Conservation (phyloP, 345 rosid genomes). For the Citrus sp. region DNA sequence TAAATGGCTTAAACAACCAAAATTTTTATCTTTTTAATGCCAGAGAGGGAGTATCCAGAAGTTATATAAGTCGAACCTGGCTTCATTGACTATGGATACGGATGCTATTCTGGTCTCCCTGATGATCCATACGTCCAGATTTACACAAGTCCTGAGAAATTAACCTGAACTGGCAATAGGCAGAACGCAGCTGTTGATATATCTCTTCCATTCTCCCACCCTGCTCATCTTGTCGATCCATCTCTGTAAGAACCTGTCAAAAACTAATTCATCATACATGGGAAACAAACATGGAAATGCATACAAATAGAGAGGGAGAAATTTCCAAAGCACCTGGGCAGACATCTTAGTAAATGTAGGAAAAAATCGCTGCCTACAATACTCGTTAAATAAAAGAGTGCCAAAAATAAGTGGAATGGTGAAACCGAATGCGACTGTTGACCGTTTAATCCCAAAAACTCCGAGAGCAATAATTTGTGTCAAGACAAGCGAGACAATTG, state of each 20-base stretch:
- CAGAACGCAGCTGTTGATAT: slow-evolving; percentile 41
- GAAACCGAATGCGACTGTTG: slow-evolving; percentile 70
- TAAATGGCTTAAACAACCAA: neutral
- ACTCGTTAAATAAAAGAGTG: slow-evolving; percentile 76
- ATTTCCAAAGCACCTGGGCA: slow-evolving; percentile 49
- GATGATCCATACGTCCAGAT: slow-evolving; percentile 11
- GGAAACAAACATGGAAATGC: neutral
- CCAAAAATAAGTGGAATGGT: slow-evolving; percentile 66
- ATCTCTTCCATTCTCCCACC: slow-evolving; percentile 54
- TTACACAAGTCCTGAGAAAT: slow-evolving; percentile 24
- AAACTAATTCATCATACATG: slow-evolving; percentile 18
- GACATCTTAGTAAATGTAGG: slow-evolving; percentile 61
- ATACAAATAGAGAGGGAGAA: slow-evolving; percentile 6
- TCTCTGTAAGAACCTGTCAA: slow-evolving; percentile 61
- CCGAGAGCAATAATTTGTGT: slow-evolving; percentile 82
- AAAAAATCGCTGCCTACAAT: slow-evolving; percentile 73
- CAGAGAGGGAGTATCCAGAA: neutral
- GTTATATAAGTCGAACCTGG: slow-evolving; percentile 30
- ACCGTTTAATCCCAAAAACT: slow-evolving; percentile 70
- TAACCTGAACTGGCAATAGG: slow-evolving; percentile 63
- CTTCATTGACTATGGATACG: slow-evolving; percentile 22
- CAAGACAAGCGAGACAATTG: slow-evolving; percentile 78
- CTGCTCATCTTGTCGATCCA: slow-evolving; percentile 78
- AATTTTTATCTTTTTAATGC: slow-evolving; percentile 2
- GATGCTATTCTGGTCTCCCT: slow-evolving; percentile 9